Percentiles rank a stretch among this genome's conserved stretches.
These are phyloP conservation scores for Cladosporium sp. DNA, from an alignment of 2,329 filamentous ascomycete genomes.

Conservation along the genomic window DNA sequence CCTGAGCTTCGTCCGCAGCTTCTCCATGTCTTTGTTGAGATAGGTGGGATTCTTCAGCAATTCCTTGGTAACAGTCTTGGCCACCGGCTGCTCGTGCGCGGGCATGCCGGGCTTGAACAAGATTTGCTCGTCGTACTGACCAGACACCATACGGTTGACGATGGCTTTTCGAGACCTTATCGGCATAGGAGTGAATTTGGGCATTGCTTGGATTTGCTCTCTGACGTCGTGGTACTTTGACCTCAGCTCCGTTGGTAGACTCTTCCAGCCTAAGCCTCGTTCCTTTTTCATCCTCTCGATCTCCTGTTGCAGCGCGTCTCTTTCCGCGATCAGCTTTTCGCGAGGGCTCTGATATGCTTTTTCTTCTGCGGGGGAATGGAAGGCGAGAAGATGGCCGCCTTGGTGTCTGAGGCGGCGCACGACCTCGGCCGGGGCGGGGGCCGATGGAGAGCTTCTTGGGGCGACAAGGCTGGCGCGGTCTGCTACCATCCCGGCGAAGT, in stretches of 20 bases:
- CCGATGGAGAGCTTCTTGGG: background rate
- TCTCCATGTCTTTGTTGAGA: conserved; percentile 23
- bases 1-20: conserved; percentile 29
- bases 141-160: conserved; percentile 21
- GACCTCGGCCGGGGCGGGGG: conserved; percentile 14
- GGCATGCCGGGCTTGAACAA: conserved; percentile 12
- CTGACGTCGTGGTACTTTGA: background rate
- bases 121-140: conserved; percentile 19
- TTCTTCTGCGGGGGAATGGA: conserved; percentile 12
- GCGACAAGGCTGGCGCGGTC: conserved; percentile 20
- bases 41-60: conserved; percentile 22
- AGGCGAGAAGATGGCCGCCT: conserved; percentile 18
- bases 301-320: conserved; percentile 12
- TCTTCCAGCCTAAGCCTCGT: background rate
- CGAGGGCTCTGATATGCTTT: conserved; percentile 16
- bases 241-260: background rate
- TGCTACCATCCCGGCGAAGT: conserved; percentile 22
- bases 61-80: conserved; percentile 19
- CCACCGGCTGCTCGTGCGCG: conserved; percentile 17
- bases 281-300: conserved; percentile 9
- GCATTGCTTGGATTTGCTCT: conserved; percentile 3
- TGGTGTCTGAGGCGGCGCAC: conserved; percentile 13
- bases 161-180: conserved; percentile 14
- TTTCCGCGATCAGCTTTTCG: conserved; percentile 16
- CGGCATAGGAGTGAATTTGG: conserved; percentile 10